phyloP scores from a whole-genome alignment of 306 rosid species.

The Vachellia collinsii region DNA sequence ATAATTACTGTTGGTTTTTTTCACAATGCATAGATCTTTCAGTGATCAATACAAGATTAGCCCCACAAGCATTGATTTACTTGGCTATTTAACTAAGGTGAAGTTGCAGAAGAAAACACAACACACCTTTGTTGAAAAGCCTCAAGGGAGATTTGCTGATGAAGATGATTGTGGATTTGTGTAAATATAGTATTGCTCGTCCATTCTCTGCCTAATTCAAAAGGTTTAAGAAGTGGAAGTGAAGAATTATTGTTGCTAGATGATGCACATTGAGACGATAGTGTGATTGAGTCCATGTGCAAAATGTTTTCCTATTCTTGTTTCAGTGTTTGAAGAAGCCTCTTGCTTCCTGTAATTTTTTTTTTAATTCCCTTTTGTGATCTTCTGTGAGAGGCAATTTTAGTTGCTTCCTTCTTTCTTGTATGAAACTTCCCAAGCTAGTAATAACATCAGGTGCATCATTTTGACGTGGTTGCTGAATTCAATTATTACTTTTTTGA shows the following conservation, averaged over 20 bases:
- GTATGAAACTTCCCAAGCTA: constrained; percentile 45
- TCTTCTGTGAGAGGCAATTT: constrained; percentile 31
- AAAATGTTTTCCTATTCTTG: background rate
- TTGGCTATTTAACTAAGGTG: constrained; percentile 72
- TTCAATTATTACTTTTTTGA: background rate
- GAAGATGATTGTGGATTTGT: constrained; percentile 51
- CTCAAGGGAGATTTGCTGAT: constrained; percentile 48
- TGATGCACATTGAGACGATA: constrained; percentile 69
- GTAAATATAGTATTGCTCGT: constrained; percentile 41
- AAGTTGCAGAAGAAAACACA: constrained; percentile 87
- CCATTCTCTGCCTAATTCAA: constrained; percentile 32
- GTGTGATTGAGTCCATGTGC: constrained; percentile 64
- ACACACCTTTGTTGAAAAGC: constrained; percentile 71
- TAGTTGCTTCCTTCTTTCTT: constrained; percentile 43
- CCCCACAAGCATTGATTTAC: constrained; percentile 47
- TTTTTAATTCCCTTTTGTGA: constrained; percentile 29
- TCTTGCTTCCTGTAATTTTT: constrained; percentile 58
- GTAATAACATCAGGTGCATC: constrained; percentile 24
- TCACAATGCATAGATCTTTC: constrained; percentile 28
- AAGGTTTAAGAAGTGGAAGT: constrained; percentile 35
- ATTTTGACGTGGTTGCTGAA: constrained; percentile 5
- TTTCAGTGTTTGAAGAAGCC: constrained; percentile 43
- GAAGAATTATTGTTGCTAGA: constrained; percentile 33
- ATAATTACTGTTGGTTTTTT: background rate
- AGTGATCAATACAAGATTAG: constrained; percentile 35